These are phyloP conservation scores for Beta corolliflora DNA, from an alignment of 179 eudicot genomes.

Conservation along the genomic window DNA sequence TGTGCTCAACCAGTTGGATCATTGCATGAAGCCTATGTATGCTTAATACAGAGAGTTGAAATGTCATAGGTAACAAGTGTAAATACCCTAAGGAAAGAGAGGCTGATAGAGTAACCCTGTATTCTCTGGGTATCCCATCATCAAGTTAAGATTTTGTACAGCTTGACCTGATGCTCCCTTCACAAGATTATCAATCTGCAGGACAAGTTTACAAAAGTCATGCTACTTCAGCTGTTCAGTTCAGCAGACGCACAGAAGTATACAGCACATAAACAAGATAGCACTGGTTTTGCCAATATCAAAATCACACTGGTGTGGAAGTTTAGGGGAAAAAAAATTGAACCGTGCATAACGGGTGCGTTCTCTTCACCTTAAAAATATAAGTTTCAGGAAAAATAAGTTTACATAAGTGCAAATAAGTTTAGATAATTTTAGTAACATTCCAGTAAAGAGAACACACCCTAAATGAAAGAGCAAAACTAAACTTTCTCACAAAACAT, in stretches of 20 bases:
- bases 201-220: conserved; percentile 15
- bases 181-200: conserved; percentile 96
- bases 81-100: conserved; percentile 64
- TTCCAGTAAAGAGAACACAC: too few relatives aligned
- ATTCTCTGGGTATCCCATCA: conserved; percentile 92
- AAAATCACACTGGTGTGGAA: neutral
- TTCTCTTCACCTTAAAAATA: too few relatives aligned
- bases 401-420: too few relatives aligned
- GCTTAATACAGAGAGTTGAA: neutral
- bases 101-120: conserved; percentile 80
- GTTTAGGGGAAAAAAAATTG: neutral
- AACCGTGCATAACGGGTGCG: neutral
- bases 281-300: neutral
- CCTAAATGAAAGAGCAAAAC: neutral
- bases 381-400: too few relatives aligned
- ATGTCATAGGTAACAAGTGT: neutral
- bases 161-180: conserved; percentile 99
- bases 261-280: neutral
- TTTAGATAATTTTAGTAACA: too few relatives aligned
- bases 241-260: neutral
- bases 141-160: conserved; percentile 90
- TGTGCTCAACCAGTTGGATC: neutral
- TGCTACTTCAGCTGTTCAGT: neutral
- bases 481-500: neutral
- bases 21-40: neutral